Conservation (phyloP, 78 protist genomes). For the Dictyostelium intermedium region DNA sequence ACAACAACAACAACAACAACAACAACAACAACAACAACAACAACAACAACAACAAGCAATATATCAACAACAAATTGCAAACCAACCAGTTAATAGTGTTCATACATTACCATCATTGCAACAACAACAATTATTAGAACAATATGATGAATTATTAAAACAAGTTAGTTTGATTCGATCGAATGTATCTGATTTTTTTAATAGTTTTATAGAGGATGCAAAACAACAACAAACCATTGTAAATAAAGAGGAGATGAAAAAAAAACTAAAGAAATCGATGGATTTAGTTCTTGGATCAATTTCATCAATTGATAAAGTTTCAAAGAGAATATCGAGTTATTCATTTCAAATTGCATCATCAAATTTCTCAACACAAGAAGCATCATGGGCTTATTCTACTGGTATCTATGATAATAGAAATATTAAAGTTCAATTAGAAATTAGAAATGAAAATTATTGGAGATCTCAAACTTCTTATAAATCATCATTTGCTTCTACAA, state of each 20-base stretch:
- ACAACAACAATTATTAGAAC: conserved; percentile 56
- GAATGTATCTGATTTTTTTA: conserved; percentile 24
- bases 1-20: background rate
- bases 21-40: conserved; percentile 42
- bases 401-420: conserved; percentile 29
- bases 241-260: background rate
- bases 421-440: background rate
- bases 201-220: conserved; percentile 39
- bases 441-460: conserved; percentile 41
- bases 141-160: conserved; percentile 30
- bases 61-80: background rate
- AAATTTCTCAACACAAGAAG: background rate
- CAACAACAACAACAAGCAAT: conserved; percentile 20
- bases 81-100: conserved; percentile 12
- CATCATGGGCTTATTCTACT: conserved; percentile 24
- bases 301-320: background rate
- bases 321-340: conserved; percentile 10
- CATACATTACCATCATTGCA: conserved; percentile 27
- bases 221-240: background rate
- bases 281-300: background rate
- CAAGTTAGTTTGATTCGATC: conserved; percentile 25
- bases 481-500: background rate
- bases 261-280: background rate
- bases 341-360: background rate
- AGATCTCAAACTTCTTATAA: conserved; percentile 43